A percentile compares a stretch with the other conserved stretches of the same genome.
phyloP scores from a whole-genome alignment of 371 early-diverging fungal species.

The Mortierella sp. region DNA sequence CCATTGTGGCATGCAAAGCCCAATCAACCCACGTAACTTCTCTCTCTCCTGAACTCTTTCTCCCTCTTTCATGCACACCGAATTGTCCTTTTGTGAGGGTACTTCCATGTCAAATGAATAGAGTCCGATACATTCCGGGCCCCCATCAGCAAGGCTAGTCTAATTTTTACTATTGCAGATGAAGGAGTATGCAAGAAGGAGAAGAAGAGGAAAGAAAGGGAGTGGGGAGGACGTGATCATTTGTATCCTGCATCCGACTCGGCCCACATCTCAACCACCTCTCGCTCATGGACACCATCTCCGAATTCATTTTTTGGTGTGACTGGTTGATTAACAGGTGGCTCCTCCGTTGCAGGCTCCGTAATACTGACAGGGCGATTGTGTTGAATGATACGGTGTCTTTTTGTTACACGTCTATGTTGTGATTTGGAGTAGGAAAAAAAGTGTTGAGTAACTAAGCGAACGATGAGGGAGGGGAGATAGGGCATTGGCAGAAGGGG shows the following conservation, averaged over 20 bases:
- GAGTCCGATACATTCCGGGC: not conserved
- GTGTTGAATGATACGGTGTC: not conserved
- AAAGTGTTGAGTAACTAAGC: too few relatives aligned
- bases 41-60: not conserved
- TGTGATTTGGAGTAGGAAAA: too few relatives aligned
- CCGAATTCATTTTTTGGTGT: not conserved
- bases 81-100: not conserved
- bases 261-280: too few relatives aligned
- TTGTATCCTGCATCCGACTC: too few relatives aligned
- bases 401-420: constrained; percentile 13
- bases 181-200: too few relatives aligned
- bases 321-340: not conserved
- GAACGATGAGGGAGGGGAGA: not conserved
- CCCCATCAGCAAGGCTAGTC: not conserved
- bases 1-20: not conserved
- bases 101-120: not conserved
- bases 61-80: not conserved
- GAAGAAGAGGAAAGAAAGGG: not conserved
- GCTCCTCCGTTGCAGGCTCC: constrained; percentile 12
- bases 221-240: not conserved
- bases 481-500: not conserved
- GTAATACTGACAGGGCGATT: constrained; percentile 34
- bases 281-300: too few relatives aligned
- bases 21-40: not conserved
- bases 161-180: not conserved